These are phyloP conservation scores for Tulasnella sp. DNA, from an alignment of 768 basidiomycete genomes.

Conservation along the genomic window DNA sequence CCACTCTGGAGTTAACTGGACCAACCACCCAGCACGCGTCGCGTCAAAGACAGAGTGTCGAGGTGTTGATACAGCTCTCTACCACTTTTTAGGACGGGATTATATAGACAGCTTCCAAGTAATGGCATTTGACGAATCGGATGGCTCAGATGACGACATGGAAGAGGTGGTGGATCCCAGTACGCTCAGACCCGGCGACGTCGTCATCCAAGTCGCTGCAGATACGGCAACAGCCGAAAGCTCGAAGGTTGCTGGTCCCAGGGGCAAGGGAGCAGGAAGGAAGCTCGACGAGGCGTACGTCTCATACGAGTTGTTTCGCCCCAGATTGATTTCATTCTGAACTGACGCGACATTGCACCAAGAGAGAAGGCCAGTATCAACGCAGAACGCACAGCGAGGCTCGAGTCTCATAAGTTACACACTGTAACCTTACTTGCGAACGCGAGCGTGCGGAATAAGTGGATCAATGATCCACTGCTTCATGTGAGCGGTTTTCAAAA, in stretches of 20 bases:
- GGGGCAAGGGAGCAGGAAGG: slow-evolving; percentile 1
- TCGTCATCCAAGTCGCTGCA: slow-evolving; percentile 2
- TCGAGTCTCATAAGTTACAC: slow-evolving; percentile 84
- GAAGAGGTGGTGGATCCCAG: slow-evolving; percentile 4
- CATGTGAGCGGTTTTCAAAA: slow-evolving; percentile 41
- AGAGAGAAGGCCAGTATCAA: slow-evolving; percentile 29
- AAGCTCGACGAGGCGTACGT: slow-evolving; percentile 12
- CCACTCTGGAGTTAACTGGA: no score
- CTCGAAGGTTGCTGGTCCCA: neutral
- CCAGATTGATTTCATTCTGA: neutral
- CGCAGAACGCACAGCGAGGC: slow-evolving; percentile 64
- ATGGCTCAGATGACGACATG: slow-evolving; percentile 15
- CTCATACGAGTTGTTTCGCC: neutral
- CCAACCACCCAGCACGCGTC: no score
- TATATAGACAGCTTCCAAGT: no score
- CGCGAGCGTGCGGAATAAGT: slow-evolving; percentile 64
- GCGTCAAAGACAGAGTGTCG: no score
- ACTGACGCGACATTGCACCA: neutral
- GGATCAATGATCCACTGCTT: slow-evolving; percentile 71
- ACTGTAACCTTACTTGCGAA: slow-evolving; percentile 71
- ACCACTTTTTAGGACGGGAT: no score
- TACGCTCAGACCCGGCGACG: neutral
- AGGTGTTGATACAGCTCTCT: no score
- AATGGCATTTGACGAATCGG: neutral
- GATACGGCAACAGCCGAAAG: neutral